Evolutionary conservation across 257 asterid species (phyloP).

Genomic region (Nicotiana noctiflora): DNA sequence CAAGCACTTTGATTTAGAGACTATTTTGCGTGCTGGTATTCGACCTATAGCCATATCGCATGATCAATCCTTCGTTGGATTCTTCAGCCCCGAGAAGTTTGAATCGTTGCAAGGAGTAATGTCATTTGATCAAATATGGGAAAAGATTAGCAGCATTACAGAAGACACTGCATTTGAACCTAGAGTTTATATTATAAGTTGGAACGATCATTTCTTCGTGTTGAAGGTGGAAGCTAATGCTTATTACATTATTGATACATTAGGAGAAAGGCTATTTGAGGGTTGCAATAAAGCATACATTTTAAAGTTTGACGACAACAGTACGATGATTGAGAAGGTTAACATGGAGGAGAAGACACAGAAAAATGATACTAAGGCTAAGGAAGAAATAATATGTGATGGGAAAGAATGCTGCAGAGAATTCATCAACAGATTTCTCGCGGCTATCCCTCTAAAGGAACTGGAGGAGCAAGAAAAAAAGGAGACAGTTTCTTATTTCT

Average conservation of each 20-base stretch:
- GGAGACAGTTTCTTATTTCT: conserved; percentile 37
- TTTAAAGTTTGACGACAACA: conserved; percentile 44
- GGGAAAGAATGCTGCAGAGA: conserved; percentile 72
- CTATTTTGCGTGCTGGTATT: conserved; percentile 41
- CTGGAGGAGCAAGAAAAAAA: conserved; percentile 53
- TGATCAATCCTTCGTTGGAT: conserved; percentile 53
- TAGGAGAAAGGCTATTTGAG: conserved; percentile 65
- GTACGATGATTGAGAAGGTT: conserved; percentile 19
- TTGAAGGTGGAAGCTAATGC: conserved; percentile 47
- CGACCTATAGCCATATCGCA: conserved; percentile 43
- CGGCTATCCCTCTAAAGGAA: conserved; percentile 54
- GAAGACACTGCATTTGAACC: conserved; percentile 14
- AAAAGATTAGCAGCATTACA: conserved; percentile 22
- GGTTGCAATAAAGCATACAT: conserved; percentile 63
- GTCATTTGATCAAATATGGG: conserved; percentile 67
- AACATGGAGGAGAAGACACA: not conserved
- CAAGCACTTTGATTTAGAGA: conserved; percentile 74
- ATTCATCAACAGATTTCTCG: conserved; percentile 56
- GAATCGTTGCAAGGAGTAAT: conserved; percentile 53
- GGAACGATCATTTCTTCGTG: conserved; percentile 80
- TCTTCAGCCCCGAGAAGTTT: conserved; percentile 52
- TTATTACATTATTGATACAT: conserved; percentile 54
- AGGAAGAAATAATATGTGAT: conserved; percentile 32
- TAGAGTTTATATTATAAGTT: conserved; percentile 56
- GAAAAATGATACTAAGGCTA: not conserved